phyloP scores from a whole-genome alignment of 148 eudicot genomes.

The Vaccinium vitisidaea region DNA sequence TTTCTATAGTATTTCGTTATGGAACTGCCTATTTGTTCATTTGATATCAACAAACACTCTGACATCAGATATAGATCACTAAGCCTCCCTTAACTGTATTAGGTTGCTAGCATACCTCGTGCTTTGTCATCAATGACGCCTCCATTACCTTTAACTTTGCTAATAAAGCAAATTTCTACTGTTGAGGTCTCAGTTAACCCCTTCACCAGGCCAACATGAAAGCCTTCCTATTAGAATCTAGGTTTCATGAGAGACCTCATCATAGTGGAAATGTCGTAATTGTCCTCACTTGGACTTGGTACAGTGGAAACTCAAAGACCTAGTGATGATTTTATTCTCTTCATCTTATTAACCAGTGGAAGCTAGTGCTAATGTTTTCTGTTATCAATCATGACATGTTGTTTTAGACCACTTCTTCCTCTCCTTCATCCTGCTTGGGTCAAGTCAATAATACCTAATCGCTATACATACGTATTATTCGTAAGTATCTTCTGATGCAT shows the following conservation, averaged over 20 bases:
- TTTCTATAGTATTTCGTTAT: neutral
- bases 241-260: neutral
- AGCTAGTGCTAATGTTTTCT: neutral
- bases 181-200: neutral
- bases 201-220: neutral
- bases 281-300: neutral
- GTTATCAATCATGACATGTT: neutral
- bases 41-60: neutral
- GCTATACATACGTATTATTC: neutral
- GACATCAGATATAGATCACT: neutral
- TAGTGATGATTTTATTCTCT: neutral
- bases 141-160: neutral
- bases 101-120: neutral
- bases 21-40: neutral
- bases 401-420: neutral
- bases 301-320: neutral
- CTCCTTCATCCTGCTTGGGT: neutral
- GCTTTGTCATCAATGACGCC: neutral
- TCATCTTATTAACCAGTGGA: constrained; percentile 4
- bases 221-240: neutral
- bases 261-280: neutral
- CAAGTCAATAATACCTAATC: neutral
- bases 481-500: neutral
- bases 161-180: neutral
- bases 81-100: neutral